Base-by-base conservation (phyloP, 2,329 filamentous ascomycete species). In the Botryotinia narcissicola region DNA sequence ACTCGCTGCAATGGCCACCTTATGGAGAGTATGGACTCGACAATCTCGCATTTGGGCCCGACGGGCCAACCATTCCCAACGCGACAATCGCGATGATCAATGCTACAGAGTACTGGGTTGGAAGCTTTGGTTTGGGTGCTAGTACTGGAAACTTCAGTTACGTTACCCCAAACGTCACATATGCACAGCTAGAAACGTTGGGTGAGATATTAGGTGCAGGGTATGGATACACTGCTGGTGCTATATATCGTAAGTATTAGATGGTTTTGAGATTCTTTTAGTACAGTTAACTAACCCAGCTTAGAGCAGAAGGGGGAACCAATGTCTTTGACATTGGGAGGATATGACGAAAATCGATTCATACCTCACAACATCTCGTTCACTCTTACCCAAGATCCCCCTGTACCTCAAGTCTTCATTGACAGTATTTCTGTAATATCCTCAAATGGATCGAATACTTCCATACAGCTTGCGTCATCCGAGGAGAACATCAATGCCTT, bases 191-290 rank as follows among this genome's bases (percentile, higher is more conserved):
- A 54, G 32, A 54, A 42, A 12, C 14, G 20, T 82, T 91, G 70
- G 87, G 92, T 61, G 87, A 90, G 78, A 81, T 85, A 18, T 85
- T 87, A 73, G 87, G 87, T 14, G 83, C 83, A 73, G 92, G 90
- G 60, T 94, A 92, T 80, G 91, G 90, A 70, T 94, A 91, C 80
- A 94, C 92, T 5, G 92, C 92, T 59, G 92, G 92, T 25, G 91
- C 91, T n/a, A 87, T 87, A 75, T 94, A 94, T 79, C 86, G 90
- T 90, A 83, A 80, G 87, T 82, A 37, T 59, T 40, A 37, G 61
- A 64, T 32, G 73, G 25, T n/a, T 29, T 40, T 1, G 3, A 20
- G 10, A 1, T 25, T 7, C 7, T 42, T 51, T 40, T 29, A 7
- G 29, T 32, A 51, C 12, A 35, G 48, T n/a, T 62, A 75, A 71